Evolutionary conservation across 352 stramenopile genomes (phyloP).

Genomic region (Phytophthora fragariae): DNA sequence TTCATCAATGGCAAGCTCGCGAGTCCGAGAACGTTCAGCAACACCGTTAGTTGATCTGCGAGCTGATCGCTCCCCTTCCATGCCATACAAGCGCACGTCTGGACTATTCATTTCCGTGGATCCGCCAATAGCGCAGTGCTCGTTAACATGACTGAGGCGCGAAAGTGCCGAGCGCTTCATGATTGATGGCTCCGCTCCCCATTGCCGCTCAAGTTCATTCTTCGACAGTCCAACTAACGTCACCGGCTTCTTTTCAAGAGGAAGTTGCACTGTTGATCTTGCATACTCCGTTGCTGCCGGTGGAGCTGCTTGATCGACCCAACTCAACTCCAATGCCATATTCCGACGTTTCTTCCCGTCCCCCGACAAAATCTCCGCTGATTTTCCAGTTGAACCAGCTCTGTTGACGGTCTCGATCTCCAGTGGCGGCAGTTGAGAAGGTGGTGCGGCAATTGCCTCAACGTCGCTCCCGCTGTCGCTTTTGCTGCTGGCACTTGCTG

Average conservation of each 20-base stretch:
- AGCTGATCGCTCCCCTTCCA: constrained; percentile 8
- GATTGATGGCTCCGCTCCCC: constrained; percentile 3
- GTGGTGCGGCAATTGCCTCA: neutral
- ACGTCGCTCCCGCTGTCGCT: constrained; percentile 26
- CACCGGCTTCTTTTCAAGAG: constrained; percentile 5
- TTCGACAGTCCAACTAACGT: neutral
- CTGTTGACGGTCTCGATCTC: constrained; percentile 22
- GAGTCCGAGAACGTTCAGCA: neutral
- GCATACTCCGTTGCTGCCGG: neutral
- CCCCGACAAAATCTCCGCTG: neutral
- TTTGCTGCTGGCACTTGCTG: constrained; percentile 7
- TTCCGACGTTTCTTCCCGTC: constrained; percentile 25
- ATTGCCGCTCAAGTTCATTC: constrained; percentile 6
- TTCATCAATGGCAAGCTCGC: constrained; percentile 31
- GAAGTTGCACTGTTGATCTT: neutral
- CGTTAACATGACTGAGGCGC: constrained; percentile 22
- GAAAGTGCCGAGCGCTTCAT: constrained; percentile 14
- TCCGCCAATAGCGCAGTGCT: constrained; percentile 28
- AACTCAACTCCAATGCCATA: constrained; percentile 36
- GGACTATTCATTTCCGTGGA: constrained; percentile 24
- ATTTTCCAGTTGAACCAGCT: neutral
- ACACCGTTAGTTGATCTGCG: constrained; percentile 6
- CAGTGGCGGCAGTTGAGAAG: constrained; percentile 19
- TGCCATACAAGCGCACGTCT: constrained; percentile 22
- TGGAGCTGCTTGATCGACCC: constrained; percentile 28